Evolutionary conservation across 2,329 filamentous ascomycete species (phyloP), one percentile per base, ranked within the genome.

Genomic region (Nigrospora osmanthi): DNA sequence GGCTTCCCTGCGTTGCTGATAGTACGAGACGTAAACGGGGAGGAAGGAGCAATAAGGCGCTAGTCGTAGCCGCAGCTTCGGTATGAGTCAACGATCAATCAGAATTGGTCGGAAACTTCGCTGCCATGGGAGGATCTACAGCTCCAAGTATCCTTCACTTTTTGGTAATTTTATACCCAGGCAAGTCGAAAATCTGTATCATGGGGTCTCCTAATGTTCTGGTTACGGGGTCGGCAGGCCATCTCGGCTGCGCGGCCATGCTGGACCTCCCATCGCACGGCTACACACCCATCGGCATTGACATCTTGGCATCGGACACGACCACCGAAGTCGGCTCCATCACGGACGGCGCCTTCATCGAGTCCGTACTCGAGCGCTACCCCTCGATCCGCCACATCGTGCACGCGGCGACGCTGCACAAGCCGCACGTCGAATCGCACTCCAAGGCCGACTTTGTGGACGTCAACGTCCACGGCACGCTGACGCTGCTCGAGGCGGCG

Each of bases 371-470:
- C 36, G 28, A 50, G 1, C 34, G 54, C 1, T 52, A 66, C 47
- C 52, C 53, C 0, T 42, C 59, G 1, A 65, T 71, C 43, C 52
- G 50, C 10, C 67, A 71, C 43, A 52, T 73, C n/a, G 52, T 73
- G 30, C 68, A 73, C 54, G 58, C 66, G 0, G 70, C 70, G 0
- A 68, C 70, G 12, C 63, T 73, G 1, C 70, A 73, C 59, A 73
- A 73, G 39, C 70, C 70, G 0, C 70, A 73, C 48, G 58, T 73
- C 6, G 59, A 54, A n/a, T 69, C 61, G 6, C 70, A 73, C 54
- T 52, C 65, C n/a, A 68, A 68, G 46, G 50, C 60, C 30, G 61
- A 67, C 35, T 73, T 73, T 34, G 45, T 73, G 49, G 57, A 68
- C 42, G 68, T 66, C 41, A 73, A 73, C 58, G 61, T 73, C 47